Conservation (phyloP, 148 eudicot genomes). For the Silene conica region DNA sequence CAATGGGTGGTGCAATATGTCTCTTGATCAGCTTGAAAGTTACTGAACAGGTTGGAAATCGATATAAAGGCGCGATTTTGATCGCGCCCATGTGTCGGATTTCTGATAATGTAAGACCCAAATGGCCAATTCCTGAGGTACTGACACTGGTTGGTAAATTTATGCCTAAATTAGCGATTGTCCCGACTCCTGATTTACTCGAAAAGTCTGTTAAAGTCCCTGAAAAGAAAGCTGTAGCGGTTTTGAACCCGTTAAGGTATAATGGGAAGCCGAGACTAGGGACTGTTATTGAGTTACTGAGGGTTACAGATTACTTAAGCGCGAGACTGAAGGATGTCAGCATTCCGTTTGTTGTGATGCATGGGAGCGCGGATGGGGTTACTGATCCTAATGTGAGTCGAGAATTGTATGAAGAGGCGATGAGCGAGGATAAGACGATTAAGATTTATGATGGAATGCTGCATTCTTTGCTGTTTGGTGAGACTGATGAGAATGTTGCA, state of each 20-base stretch:
- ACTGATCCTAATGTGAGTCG: constrained; percentile 85
- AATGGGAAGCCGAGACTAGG: constrained; percentile 83
- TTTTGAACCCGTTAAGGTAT: constrained; percentile 73
- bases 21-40: constrained; percentile 44
- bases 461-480: constrained; percentile 94
- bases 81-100: constrained; percentile 85
- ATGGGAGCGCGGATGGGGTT: constrained; percentile 78
- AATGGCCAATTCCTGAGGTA: constrained; percentile 77
- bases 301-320: constrained; percentile 66
- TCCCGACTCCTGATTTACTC: constrained; percentile 65
- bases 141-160: constrained; percentile 49
- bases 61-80: constrained; percentile 55
- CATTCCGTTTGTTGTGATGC: constrained; percentile 66
- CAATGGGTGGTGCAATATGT: constrained; percentile 96
- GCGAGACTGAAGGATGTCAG: constrained; percentile 39
- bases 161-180: constrained; percentile 69
- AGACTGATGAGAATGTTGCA: constrained; percentile 83
- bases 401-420: constrained; percentile 59
- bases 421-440: constrained; percentile 64
- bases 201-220: constrained; percentile 66
- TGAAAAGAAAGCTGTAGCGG: constrained; percentile 52
- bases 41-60: background rate
- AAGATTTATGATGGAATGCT: constrained; percentile 81
- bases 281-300: constrained; percentile 67
- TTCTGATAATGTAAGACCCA: constrained; percentile 60